Base-by-base conservation (phyloP, 179 eudicot genomes). In the Corrigiola litoralis region DNA sequence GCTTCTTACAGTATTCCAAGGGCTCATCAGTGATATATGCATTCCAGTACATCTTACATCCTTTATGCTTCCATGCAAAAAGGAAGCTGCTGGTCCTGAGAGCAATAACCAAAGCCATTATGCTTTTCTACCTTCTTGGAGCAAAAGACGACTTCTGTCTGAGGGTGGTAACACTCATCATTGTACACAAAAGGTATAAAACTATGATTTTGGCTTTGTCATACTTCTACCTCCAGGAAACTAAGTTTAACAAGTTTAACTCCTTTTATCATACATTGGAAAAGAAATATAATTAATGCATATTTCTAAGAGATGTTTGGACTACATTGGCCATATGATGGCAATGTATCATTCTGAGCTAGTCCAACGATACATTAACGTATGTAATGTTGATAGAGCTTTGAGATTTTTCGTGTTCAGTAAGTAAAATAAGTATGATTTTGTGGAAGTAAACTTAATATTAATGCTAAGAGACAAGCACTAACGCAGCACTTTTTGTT, bases 51-150 rank as follows among this genome's bases (percentile, higher is more conserved):
- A 81, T 74, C 77, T 90, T 47, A 76, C 94, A 23, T 23, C 60
- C 55, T 47, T 20, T 70, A 85, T 92, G 95, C 87, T 92, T 46
- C 96, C 96, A 21, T 92, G 98, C 84, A 75, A 75, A 36, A 45
- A 60, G 75, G 46, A 65, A 64, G 36, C 53, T 21, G 28, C 17
- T 67, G 56, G 46, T 4, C 45, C 59, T 10, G 74, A 65, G 46
- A 45, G 51, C 16, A 48, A 72, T 31, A 29, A 25, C 38, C 76
- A 76, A 33, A 40, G 6, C 9, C 50, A 51, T 38, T 46, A 54
- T 23, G 62, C 59, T 52, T 72, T 63, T 57, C 65, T 71, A 16
- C 69, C 53, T 62, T 63, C 65, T 53, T 63, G 71, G 73, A 65
- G 53, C 60, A 72, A 78, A 44, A 71, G 92, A 64, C 79, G 82